Conservation (phyloP, 495 filamentous ascomycete species). For the Pyrenopolyporus hunteri region DNA sequence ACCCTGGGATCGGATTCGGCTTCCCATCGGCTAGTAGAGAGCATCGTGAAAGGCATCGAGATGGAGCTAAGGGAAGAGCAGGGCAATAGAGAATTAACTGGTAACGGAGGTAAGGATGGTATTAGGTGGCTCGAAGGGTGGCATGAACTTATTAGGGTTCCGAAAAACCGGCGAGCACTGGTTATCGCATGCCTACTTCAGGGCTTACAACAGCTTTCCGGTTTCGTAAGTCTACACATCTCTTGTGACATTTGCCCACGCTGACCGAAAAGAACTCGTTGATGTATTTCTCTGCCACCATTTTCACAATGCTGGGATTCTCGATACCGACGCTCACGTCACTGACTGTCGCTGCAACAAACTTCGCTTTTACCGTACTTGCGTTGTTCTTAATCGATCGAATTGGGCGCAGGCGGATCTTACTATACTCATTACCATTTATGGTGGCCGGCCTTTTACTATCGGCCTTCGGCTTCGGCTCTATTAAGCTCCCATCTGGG, state of each 20-base stretch:
- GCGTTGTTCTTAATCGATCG: constrained; percentile 81
- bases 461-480: constrained; percentile 70
- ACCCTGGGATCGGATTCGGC: constrained; percentile 64
- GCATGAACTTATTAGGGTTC: constrained; percentile 61
- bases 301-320: constrained; percentile 83
- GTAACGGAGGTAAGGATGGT: constrained; percentile 33
- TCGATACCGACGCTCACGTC: constrained; percentile 80
- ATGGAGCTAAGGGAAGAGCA: constrained; percentile 72
- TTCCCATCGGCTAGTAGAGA: constrained; percentile 55
- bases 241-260: neutral
- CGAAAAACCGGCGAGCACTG: constrained; percentile 76
- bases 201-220: constrained; percentile 86
- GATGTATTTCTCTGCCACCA: constrained; percentile 95
- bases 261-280: constrained; percentile 69
- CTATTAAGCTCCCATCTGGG: constrained; percentile 54
- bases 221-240: constrained; percentile 65
- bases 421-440: constrained; percentile 82
- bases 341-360: constrained; percentile 80
- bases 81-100: constrained; percentile 49
- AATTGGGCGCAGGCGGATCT: constrained; percentile 78
- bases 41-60: constrained; percentile 68
- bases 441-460: constrained; percentile 76
- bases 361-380: constrained; percentile 78
- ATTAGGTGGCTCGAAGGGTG: constrained; percentile 52
- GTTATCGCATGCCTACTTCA: constrained; percentile 86